phyloP scores from a whole-genome alignment of 805 yeast genomes.

The Vanderwaltozyma polyspora region DNA sequence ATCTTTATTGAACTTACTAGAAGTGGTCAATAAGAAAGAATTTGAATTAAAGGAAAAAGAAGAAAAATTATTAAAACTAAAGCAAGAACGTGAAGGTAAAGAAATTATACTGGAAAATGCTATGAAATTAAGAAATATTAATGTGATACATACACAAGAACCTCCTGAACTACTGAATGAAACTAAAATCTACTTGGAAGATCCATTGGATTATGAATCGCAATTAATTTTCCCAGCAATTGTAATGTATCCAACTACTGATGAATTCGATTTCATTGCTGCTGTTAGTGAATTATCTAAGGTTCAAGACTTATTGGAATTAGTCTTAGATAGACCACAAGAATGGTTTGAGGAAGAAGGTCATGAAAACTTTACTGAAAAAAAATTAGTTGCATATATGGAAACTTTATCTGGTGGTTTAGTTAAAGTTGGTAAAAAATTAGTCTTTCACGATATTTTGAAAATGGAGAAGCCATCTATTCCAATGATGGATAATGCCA shows the following conservation, averaged over 20 bases:
- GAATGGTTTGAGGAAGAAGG: constrained; percentile 54
- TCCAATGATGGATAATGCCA: constrained; percentile 65
- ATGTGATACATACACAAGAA: constrained; percentile 36
- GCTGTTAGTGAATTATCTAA: constrained; percentile 64
- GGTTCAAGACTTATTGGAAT: constrained; percentile 48
- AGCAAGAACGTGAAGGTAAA: constrained; percentile 30
- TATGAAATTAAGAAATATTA: constrained; percentile 45
- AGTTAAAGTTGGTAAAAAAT: constrained; percentile 72
- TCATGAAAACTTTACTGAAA: constrained; percentile 47
- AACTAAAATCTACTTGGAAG: constrained; percentile 47
- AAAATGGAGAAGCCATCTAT: constrained; percentile 51
- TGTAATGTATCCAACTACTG: constrained; percentile 69
- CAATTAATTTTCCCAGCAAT: constrained; percentile 75
- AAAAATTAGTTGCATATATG: constrained; percentile 60
- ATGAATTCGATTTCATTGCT: constrained; percentile 74
- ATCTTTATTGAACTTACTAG: constrained; percentile 39
- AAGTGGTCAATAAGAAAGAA: constrained; percentile 32
- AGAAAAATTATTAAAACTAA: constrained; percentile 11
- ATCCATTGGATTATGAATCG: constrained; percentile 56
- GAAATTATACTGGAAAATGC: constrained; percentile 45
- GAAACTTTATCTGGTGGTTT: constrained; percentile 79
- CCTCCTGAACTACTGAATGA: constrained; percentile 49
- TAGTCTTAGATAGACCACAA: constrained; percentile 54
- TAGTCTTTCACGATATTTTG: constrained; percentile 52
- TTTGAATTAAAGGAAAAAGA: constrained; percentile 25